phyloP scores from a whole-genome alignment of 1,139 yeast species.

The Casaregolazyma suthepensis region DNA sequence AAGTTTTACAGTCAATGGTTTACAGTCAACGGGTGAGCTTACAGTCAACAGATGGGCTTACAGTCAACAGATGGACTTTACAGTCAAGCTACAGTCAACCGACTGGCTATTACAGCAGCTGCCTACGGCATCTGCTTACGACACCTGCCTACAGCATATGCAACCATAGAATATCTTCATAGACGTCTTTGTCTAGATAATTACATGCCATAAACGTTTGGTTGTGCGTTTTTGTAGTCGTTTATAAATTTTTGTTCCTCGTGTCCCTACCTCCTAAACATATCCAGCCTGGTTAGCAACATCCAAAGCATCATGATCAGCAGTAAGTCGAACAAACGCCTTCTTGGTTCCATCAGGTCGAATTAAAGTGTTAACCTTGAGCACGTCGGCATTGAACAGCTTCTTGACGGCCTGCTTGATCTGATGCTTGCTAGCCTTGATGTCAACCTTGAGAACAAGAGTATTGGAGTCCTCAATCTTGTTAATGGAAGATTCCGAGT shows the following conservation, averaged over 20 bases:
- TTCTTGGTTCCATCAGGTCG: conserved; percentile 99
- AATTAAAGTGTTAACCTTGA: conserved; percentile 90
- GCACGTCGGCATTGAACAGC: conserved; percentile 93
- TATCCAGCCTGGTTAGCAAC: conserved; percentile 99
- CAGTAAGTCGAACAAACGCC: conserved; percentile 98
- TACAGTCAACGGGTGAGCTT: no score
- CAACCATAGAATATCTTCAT: background rate
- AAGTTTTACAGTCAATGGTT: no score
- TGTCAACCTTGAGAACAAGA: conserved; percentile 95
- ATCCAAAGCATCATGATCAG: conserved; percentile 99
- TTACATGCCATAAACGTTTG: conserved; percentile 8
- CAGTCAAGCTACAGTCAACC: no score
- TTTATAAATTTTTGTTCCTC: background rate
- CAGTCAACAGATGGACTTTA: no score
- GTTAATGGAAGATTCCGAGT: conserved; percentile 98
- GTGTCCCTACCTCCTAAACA: conserved; percentile 47
- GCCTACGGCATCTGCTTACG: no score
- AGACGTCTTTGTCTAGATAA: conserved; percentile 2
- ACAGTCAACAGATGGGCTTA: no score
- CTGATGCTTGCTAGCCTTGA: conserved; percentile 96
- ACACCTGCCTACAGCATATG: no score
- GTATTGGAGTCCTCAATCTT: conserved; percentile 99
- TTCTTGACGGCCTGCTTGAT: conserved; percentile 98
- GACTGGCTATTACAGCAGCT: no score
- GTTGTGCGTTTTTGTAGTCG: conserved; percentile 7